Evolutionary conservation across 306 rosid species (phyloP).

Genomic region (Cicer arietinum): DNA sequence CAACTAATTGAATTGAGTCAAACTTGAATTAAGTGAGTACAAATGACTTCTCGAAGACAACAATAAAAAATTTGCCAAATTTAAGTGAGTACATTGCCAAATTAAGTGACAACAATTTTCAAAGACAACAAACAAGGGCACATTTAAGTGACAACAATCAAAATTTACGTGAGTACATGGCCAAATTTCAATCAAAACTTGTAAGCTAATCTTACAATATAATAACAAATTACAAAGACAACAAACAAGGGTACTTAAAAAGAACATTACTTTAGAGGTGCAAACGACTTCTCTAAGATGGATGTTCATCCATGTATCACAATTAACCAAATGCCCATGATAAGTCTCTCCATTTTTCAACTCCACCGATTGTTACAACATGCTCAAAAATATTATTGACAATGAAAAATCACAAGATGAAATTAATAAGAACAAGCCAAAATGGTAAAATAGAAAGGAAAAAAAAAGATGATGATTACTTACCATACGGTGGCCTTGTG

Average conservation of each 20-base stretch:
- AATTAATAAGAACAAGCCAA: conserved; percentile 17
- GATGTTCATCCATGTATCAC: conserved; percentile 81
- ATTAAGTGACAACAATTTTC: no score
- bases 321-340: conserved; percentile 89
- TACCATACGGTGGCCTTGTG: conserved; percentile 97
- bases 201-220: neutral
- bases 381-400: neutral
- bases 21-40: conserved; percentile 80
- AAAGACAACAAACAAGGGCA: no score
- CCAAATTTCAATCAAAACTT: conserved; percentile 3
- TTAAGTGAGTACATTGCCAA: no score
- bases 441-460: neutral
- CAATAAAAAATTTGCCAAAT: no score
- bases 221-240: neutral
- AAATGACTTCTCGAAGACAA: conserved; percentile 41
- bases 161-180: conserved; percentile 28
- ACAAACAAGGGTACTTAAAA: neutral
- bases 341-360: conserved; percentile 97
- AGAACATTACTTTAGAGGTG: conserved; percentile 74
- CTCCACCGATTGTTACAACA: conserved; percentile 73
- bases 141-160: no score
- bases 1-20: conserved; percentile 31
- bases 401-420: neutral
- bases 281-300: conserved; percentile 99
- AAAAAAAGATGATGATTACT: conserved; percentile 34